These are phyloP conservation scores for Fabrea salina DNA, from an alignment of 169 alveolate genomes.

Conservation along the genomic window DNA sequence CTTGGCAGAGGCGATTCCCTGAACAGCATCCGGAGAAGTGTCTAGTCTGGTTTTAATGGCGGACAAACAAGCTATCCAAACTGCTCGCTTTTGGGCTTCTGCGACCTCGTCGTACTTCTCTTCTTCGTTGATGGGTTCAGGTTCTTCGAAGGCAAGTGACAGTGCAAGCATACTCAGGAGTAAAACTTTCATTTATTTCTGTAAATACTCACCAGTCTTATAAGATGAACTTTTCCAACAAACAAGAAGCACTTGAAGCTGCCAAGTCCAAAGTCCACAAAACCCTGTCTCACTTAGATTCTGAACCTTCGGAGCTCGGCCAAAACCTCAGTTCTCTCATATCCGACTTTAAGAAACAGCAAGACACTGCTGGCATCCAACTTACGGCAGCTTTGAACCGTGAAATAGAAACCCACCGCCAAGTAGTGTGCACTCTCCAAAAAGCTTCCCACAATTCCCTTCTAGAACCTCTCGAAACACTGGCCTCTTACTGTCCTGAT, in stretches of 20 bases:
- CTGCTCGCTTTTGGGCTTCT: neutral
- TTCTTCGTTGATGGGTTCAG: neutral
- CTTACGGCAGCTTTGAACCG: neutral
- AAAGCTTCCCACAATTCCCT: neutral
- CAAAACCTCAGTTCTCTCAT: neutral
- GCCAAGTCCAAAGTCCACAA: neutral
- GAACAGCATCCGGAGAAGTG: neutral
- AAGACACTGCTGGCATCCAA: neutral
- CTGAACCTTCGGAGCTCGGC: neutral
- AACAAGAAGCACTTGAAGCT: neutral
- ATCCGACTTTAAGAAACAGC: neutral
- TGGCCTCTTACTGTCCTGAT: neutral
- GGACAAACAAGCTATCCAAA: neutral
- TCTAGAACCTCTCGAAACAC: neutral
- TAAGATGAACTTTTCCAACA: slow-evolving; percentile 14
- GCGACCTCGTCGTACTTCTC: slow-evolving; percentile 13
- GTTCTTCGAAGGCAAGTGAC: too few species aligned
- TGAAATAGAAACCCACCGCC: neutral
- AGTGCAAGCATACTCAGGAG: too few species aligned
- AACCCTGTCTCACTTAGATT: slow-evolving; percentile 6
- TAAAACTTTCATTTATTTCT: too few species aligned
- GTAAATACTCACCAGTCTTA: too few species aligned
- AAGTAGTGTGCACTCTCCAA: slow-evolving; percentile 14
- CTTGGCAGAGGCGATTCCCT: neutral
- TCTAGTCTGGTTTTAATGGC: neutral